phyloP scores from a whole-genome alignment of 2,329 filamentous ascomycete species.

The Cercospora canescens region DNA sequence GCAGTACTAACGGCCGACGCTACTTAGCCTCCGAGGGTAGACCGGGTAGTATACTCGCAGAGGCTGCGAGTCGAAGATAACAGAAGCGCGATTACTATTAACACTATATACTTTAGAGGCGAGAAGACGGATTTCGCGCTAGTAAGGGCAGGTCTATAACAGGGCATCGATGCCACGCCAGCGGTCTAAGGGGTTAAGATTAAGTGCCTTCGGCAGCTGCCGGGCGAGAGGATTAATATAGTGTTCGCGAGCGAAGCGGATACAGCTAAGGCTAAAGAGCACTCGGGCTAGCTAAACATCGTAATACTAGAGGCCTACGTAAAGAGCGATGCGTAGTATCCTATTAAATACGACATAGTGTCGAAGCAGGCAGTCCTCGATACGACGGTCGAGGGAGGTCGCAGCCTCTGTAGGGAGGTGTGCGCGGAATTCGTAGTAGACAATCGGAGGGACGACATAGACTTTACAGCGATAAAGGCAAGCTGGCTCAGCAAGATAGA shows the following conservation, averaged over 20 bases:
- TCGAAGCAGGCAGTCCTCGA: background rate
- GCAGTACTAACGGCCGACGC: background rate
- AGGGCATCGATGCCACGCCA: background rate
- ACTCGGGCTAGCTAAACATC: background rate
- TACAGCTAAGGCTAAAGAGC: background rate
- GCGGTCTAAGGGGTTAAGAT: background rate
- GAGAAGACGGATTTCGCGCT: background rate
- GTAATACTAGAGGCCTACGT: background rate
- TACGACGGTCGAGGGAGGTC: background rate
- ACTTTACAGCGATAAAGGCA: background rate
- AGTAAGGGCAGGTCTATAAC: background rate
- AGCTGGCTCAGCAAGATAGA: background rate
- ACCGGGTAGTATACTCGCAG: background rate
- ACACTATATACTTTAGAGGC: background rate
- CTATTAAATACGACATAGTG: background rate
- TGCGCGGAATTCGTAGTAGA: background rate
- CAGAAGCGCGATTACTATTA: background rate
- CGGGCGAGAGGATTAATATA: background rate
- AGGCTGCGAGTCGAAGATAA: background rate
- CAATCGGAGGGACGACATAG: background rate
- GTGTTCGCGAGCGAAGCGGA: background rate
- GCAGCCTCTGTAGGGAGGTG: background rate
- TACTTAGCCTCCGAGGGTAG: background rate
- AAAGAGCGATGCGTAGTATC: background rate
- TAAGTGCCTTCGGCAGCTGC: background rate